A percentile compares a stretch with the other conserved stretches of the same genome.
phyloP scores from a whole-genome alignment of 768 basidiomycete genomes.

The Leccinum longicurvipes region DNA sequence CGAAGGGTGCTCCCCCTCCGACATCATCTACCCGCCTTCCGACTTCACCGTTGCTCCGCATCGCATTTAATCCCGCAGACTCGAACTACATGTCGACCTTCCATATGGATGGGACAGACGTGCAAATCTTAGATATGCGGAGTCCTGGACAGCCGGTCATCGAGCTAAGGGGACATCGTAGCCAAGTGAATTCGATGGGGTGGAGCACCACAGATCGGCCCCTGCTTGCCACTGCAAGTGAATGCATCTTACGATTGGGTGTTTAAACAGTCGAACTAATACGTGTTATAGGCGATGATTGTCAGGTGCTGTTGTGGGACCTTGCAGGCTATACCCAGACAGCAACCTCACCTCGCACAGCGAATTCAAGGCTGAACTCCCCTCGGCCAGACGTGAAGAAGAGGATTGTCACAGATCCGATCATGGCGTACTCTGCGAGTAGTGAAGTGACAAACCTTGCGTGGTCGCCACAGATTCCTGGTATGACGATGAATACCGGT shows the following conservation, averaged over 20 bases:
- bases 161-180: constrained; percentile 81
- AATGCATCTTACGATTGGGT: constrained; percentile 18
- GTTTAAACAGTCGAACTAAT: not conserved
- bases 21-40: constrained; percentile 65
- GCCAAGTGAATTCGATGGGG: constrained; percentile 79
- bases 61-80: constrained; percentile 87
- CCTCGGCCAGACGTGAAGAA: constrained; percentile 81
- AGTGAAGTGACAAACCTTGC: constrained; percentile 80
- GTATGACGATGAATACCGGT: constrained; percentile 71
- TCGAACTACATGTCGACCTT: constrained; percentile 97
- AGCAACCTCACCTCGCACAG: constrained; percentile 63
- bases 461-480: constrained; percentile 84
- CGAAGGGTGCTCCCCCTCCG: constrained; percentile 61
- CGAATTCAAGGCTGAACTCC: constrained; percentile 71
- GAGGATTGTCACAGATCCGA: constrained; percentile 67
- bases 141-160: constrained; percentile 94
- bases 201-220: constrained; percentile 88
- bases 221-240: constrained; percentile 84
- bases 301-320: constrained; percentile 93
- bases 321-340: constrained; percentile 60
- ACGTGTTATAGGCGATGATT: constrained; percentile 72
- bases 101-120: constrained; percentile 86
- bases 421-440: constrained; percentile 79
- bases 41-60: constrained; percentile 78
- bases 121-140: constrained; percentile 96